Evolutionary conservation across 2,329 filamentous ascomycete genomes (phyloP), one percentile per base, ranked within the genome.

Genomic region (Colletotrichum lini): DNA sequence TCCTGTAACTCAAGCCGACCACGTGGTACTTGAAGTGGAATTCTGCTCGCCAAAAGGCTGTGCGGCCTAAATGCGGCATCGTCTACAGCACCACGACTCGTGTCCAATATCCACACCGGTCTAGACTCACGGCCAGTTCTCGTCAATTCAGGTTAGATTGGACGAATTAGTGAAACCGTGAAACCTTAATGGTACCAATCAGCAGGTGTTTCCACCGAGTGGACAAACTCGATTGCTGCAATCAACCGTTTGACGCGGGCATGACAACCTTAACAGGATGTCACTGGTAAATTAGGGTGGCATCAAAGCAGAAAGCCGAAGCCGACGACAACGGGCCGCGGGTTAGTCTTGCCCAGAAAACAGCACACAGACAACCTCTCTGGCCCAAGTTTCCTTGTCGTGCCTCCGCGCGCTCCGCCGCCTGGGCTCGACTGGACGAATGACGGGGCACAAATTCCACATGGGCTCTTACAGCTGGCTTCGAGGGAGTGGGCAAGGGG

Each of bases 141-240:
- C 47, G 21, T 44, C 35, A 35, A 49, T 70, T 50, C 56, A 56
- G 67, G 15, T 58, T 70, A 61, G 63, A 38, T 56, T 61, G 21
- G 50, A 61, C 62, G 18, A 13, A 23, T 61, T 50, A 61, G 56
- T 70, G 63, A 56, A 70, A 52, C 38, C 35, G 42, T 65, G 54
- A 65, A 60, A 53, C 23, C n/a, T 59, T 35, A 47, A 60, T 18
- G 18, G 30, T 54, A 50, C 45, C n/a, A 58, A 42, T 67, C 18
- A 49, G 45, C 47, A 40, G 9, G 8, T 15, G 2, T 38, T 60
- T 60, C 61, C 54, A 69, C 54, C 66, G 65, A 69, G 30, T 8
- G 49, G 45, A 66, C 21, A 61, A 66, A 49, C 18, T 18, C n/a
- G 30, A 61, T n/a, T 56, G 30, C 54, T 47, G 49, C 49, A 23